These are phyloP conservation scores for Chlorella variabilis DNA, from an alignment of 163 green algal species.

Conservation along the genomic window DNA sequence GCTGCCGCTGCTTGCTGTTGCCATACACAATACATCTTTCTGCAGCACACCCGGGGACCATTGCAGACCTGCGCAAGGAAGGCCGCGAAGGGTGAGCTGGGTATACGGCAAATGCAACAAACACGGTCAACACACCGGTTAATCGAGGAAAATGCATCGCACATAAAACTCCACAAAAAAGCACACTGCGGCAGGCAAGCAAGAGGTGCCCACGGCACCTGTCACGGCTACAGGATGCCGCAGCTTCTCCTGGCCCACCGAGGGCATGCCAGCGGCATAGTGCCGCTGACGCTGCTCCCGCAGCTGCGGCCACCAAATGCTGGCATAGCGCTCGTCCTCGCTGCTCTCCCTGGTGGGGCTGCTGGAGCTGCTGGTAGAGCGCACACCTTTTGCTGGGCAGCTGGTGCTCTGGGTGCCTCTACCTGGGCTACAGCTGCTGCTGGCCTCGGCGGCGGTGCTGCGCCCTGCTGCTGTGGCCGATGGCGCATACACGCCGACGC, in stretches of 20 bases:
- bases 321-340: constrained; percentile 6
- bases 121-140: no score
- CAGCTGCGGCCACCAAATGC: constrained; percentile 33
- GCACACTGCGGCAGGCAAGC: no score
- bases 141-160: no score
- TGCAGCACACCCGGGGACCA: constrained; percentile 48
- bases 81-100: no score
- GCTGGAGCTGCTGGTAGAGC: not conserved
- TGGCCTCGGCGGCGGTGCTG: not conserved
- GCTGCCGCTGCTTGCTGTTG: not conserved
- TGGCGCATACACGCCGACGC: constrained; percentile 12
- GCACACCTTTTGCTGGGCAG: not conserved
- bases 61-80: constrained; percentile 25
- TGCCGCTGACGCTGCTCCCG: constrained; percentile 18
- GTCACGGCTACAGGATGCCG: constrained; percentile 37
- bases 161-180: no score
- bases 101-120: no score
- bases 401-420: not conserved
- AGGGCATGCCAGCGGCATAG: not conserved
- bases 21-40: constrained; percentile 35
- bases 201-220: no score
- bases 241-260: constrained; percentile 46
- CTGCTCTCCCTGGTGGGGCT: constrained; percentile 2
- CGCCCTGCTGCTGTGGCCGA: constrained; percentile 17
- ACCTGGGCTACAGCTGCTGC: not conserved